Conservation (phyloP, 257 asterid genomes). For the Ilex asprella region DNA sequence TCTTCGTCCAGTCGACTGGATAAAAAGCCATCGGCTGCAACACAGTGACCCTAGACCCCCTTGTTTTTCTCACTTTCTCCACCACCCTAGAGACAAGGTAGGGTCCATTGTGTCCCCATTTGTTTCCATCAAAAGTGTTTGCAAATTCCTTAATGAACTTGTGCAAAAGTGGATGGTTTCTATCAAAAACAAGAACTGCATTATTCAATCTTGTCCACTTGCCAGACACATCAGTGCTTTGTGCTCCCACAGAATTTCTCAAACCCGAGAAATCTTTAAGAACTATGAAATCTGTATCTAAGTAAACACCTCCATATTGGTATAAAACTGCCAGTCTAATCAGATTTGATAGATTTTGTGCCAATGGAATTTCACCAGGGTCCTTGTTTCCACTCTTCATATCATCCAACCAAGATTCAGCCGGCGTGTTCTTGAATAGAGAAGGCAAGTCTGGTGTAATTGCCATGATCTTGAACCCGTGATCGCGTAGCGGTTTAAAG, state of each 20-base stretch:
- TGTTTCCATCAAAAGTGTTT: constrained; percentile 51
- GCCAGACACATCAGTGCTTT: constrained; percentile 32
- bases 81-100: constrained; percentile 69
- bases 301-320: constrained; percentile 60
- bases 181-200: constrained; percentile 55
- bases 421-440: constrained; percentile 45
- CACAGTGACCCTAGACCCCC: constrained; percentile 32
- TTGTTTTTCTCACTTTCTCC: constrained; percentile 9
- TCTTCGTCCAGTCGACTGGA: constrained; percentile 56
- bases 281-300: constrained; percentile 59
- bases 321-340: constrained; percentile 55
- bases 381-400: constrained; percentile 40
- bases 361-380: constrained; percentile 54
- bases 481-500: constrained; percentile 32
- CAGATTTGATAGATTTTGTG: constrained; percentile 60
- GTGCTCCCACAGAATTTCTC: constrained; percentile 65
- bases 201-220: constrained; percentile 73
- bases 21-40: constrained; percentile 54
- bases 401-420: constrained; percentile 38
- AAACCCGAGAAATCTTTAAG: constrained; percentile 43
- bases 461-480: constrained; percentile 35
- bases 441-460: constrained; percentile 33
- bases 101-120: constrained; percentile 80
- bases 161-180: constrained; percentile 42
- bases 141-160: constrained; percentile 69